Percentiles rank a stretch among this genome's conserved stretches.
Conservation (phyloP, 2,329 filamentous ascomycete genomes). For the Neophaeococcomyces aloes region DNA sequence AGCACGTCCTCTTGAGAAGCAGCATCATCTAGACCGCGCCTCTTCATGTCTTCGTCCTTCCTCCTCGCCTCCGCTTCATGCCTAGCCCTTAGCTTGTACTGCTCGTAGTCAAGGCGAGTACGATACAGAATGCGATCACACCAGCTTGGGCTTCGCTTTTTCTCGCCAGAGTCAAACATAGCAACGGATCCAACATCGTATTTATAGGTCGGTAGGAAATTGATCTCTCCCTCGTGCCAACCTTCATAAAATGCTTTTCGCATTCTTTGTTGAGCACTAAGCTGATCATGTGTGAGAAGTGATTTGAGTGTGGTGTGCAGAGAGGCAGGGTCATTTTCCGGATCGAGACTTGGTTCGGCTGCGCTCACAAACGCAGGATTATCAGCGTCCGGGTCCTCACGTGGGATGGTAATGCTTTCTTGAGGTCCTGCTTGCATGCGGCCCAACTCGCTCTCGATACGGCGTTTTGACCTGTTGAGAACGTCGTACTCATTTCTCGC, state of each 20-base stretch:
- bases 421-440: conserved; percentile 9
- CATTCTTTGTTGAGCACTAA: conserved; percentile 60
- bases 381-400: conserved; percentile 23
- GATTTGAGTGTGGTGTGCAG: conserved; percentile 82
- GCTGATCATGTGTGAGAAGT: conserved; percentile 79
- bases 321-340: conserved; percentile 68
- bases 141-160: conserved; percentile 86
- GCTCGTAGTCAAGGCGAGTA: conserved; percentile 58
- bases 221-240: conserved; percentile 80
- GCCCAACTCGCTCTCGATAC: conserved; percentile 23
- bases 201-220: conserved; percentile 91
- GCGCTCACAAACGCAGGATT: conserved; percentile 42
- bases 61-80: conserved; percentile 58
- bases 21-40: conserved; percentile 61
- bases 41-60: conserved; percentile 76
- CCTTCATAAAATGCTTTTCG: conserved; percentile 81
- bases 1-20: conserved; percentile 70
- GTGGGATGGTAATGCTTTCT: conserved; percentile 5
- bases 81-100: conserved; percentile 51
- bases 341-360: conserved; percentile 53
- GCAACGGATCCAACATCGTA: conserved; percentile 92
- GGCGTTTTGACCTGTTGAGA: conserved; percentile 29
- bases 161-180: conserved; percentile 90
- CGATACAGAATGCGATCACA: conserved; percentile 89
- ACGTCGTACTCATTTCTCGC: conserved; percentile 65